Conservation (phyloP, 1,284 basidiomycete species). For the Cryptococcus sp. region DNA sequence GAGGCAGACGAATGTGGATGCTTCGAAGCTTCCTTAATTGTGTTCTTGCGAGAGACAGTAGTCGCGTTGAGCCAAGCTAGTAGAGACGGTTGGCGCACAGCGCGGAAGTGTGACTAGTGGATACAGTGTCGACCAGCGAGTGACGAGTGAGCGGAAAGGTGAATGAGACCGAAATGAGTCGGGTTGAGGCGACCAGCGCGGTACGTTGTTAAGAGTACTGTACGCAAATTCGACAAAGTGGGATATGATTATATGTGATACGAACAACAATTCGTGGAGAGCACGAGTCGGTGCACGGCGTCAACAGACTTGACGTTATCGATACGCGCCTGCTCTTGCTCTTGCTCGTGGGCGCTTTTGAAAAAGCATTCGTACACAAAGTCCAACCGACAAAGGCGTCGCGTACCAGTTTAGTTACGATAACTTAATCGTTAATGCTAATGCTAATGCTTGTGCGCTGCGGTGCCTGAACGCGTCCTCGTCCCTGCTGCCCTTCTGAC, state of each 20-base stretch:
- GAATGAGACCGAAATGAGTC: neutral
- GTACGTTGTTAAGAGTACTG: neutral
- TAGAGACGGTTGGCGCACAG: neutral
- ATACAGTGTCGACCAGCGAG: too few species aligned
- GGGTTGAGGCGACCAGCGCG: neutral
- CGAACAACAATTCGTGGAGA: neutral
- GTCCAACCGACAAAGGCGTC: too few species aligned
- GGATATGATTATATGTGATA: neutral
- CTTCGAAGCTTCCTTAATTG: neutral
- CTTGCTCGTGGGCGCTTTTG: too few species aligned
- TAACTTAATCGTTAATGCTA: too few species aligned
- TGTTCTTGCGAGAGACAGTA: neutral
- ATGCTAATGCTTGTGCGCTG: too few species aligned
- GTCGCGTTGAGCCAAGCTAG: neutral
- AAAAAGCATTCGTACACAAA: too few species aligned
- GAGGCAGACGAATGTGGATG: neutral
- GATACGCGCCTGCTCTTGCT: too few species aligned
- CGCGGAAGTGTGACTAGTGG: neutral
- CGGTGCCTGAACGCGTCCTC: too few species aligned
- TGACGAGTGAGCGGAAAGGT: neutral
- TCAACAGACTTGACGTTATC: too few species aligned
- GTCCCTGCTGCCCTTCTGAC: too few species aligned
- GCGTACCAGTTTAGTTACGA: too few species aligned
- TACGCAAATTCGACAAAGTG: neutral
- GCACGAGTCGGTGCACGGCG: too few species aligned